A percentile compares a stretch with the other conserved stretches of the same genome.
phyloP scores from a whole-genome alignment of 139 green algal species.

The Chlamydomonas incerta region DNA sequence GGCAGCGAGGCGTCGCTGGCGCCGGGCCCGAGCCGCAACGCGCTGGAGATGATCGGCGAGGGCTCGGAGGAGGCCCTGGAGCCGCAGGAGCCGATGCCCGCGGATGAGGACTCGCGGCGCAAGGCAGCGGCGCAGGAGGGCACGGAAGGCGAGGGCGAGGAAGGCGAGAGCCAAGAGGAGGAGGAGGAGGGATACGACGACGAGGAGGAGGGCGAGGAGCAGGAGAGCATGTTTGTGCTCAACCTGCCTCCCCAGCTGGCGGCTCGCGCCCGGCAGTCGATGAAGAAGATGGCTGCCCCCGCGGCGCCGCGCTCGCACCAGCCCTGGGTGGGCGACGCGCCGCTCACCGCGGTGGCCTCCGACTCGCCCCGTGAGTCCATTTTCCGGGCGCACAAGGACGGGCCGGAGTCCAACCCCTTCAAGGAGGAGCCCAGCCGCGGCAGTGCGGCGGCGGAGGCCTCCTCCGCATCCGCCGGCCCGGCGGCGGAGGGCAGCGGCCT shows the following conservation, averaged over 20 bases:
- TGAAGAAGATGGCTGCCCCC: neutral
- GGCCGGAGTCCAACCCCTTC: neutral
- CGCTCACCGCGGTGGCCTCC: neutral
- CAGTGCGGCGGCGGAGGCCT: neutral
- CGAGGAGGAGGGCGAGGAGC: neutral
- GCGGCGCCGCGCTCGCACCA: neutral
- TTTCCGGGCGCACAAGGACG: neutral
- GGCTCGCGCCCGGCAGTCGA: too few species aligned
- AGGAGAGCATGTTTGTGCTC: neutral
- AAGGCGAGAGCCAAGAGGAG: neutral
- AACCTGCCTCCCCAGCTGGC: neutral
- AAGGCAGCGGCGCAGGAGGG: neutral
- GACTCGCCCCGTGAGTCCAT: constrained; percentile 5
- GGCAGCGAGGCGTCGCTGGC: too few species aligned
- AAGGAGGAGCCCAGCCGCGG: neutral
- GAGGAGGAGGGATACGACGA: neutral
- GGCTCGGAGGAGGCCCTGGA: neutral
- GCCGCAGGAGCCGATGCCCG: neutral
- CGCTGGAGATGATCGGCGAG: neutral
- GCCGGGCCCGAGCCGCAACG: too few species aligned
- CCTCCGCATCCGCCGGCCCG: neutral
- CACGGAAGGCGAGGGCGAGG: neutral
- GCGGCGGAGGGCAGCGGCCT: too few species aligned
- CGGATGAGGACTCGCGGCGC: neutral
- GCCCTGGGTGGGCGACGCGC: neutral